Evolutionary conservation across 2,329 filamentous ascomycete species (phyloP).

Genomic region (Emergomyces pasteurianus): DNA sequence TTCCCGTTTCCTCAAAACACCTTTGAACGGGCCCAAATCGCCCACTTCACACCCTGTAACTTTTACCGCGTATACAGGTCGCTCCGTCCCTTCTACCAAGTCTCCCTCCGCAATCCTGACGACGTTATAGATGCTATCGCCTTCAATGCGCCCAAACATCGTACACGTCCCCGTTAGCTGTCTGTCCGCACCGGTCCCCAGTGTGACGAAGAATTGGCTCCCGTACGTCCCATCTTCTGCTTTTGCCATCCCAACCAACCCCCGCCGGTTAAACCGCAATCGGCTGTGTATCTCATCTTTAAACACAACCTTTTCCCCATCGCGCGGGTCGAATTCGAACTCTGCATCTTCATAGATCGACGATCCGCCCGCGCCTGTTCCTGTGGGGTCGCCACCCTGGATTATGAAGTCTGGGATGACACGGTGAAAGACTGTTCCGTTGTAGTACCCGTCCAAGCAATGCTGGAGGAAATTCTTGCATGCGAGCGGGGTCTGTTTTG

Average conservation of each 20-base stretch:
- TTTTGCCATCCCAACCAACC: conserved; percentile 93
- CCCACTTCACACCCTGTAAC: conserved; percentile 43
- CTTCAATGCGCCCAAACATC: conserved; percentile 80
- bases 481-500: conserved; percentile 81
- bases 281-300: conserved; percentile 86
- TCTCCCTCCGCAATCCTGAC: conserved; percentile 88
- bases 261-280: conserved; percentile 83
- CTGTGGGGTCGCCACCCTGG: conserved; percentile 89
- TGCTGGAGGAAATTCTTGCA: conserved; percentile 94
- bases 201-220: conserved; percentile 93
- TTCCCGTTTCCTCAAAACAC: conserved; percentile 33
- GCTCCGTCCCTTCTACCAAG: conserved; percentile 62
- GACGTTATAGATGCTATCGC: conserved; percentile 92
- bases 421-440: conserved; percentile 86
- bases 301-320: conserved; percentile 52
- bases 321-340: conserved; percentile 42
- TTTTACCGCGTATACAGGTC: conserved; percentile 74
- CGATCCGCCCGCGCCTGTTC: conserved; percentile 81
- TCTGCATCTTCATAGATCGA: conserved; percentile 70
- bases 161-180: conserved; percentile 87
- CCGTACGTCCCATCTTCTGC: conserved; percentile 61
- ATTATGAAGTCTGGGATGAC: conserved; percentile 84
- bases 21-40: conserved; percentile 34
- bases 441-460: conserved; percentile 91
- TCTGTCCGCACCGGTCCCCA: conserved; percentile 60